Base-by-base conservation (phyloP, 495 filamentous ascomycete genomes). In the Penicillium nucicola region DNA sequence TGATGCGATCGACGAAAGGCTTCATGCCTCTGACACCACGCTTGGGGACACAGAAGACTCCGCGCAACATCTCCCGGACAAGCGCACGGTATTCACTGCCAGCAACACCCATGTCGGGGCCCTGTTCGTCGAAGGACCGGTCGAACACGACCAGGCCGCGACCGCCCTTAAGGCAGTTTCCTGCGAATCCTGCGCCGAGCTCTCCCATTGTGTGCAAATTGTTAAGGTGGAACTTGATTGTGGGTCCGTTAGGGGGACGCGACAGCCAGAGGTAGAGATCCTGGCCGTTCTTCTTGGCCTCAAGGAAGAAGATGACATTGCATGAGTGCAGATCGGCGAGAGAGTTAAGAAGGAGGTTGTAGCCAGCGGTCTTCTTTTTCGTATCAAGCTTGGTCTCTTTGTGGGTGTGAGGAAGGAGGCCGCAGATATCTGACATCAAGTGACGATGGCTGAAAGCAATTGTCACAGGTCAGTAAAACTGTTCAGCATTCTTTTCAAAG, bases 301-400 rank as follows among this genome's bases (percentile, higher is more conserved):
- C 93, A 66, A 97, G 93, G 73, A 96, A 99, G 53, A 96, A 79
- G 43, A 97, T 84, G 69, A 97, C 93, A 73, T 99, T 99, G 83
- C 92, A 97, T 58, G 96, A 97, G 78, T 97, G 95, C 15, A 99
- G 82, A 57, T 99, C 92, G 33, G 93, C 93, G 13, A 97, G 84
- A 66, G 96, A 92, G 74, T 97, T 97, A 7, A 99, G 81, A 60
- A 96, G 84, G 68, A 88, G 84, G 50, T 96, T 86, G 53, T 77
- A 77, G n/a, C 72, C 72, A 32, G 71, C 65, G 5, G 74, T 70
- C 60, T 95, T 90, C 45, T 90, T 92, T 69, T 97, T 97, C 33
- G 92, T 93, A 60, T 97, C 92, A 43, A 96, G 83, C 69, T 99
- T 99, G 50, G 86, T 91, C 67, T 99, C 93, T 72, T 95, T 95